These are phyloP conservation scores for Coemansia sp. DNA, from an alignment of 192 early-diverging fungal species.

Conservation along the genomic window DNA sequence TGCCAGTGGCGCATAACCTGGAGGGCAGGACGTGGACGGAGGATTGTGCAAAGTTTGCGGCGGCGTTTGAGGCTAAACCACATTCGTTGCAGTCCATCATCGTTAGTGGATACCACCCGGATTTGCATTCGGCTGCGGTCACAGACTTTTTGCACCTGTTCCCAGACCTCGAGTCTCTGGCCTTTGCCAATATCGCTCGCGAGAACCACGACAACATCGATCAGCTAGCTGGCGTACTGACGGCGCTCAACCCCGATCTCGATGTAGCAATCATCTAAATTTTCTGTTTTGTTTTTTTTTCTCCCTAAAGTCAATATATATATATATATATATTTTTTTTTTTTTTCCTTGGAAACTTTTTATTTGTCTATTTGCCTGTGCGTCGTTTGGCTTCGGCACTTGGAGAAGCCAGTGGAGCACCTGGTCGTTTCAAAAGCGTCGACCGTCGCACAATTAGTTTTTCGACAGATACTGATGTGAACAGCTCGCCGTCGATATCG, in stretches of 20 bases:
- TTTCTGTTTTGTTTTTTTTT: neutral
- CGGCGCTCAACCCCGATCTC: constrained; percentile 49
- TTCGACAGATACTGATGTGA: constrained; percentile 38
- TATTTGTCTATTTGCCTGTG: neutral
- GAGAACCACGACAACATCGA: constrained; percentile 55
- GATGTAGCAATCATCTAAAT: constrained; percentile 38
- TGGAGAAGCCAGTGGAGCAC: constrained; percentile 5
- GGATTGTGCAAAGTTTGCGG: constrained; percentile 34
- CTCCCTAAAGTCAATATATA: neutral
- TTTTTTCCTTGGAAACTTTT: neutral
- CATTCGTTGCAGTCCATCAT: constrained; percentile 49
- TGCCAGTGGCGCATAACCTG: constrained; percentile 41
- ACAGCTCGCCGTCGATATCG: constrained; percentile 7
- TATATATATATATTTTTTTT: too few species aligned
- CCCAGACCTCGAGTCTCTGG: constrained; percentile 47
- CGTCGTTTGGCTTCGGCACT: constrained; percentile 1
- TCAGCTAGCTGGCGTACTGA: constrained; percentile 50
- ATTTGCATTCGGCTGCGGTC: constrained; percentile 43
- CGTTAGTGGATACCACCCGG: constrained; percentile 43
- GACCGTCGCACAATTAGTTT: constrained; percentile 41
- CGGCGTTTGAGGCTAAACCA: constrained; percentile 35
- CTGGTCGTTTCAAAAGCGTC: constrained; percentile 39
- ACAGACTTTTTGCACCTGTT: constrained; percentile 50
- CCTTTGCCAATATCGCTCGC: constrained; percentile 37
- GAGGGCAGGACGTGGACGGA: constrained; percentile 46